These are phyloP conservation scores for Fusarium nurragi DNA, from an alignment of 2,329 filamentous ascomycete genomes.

Conservation along the genomic window DNA sequence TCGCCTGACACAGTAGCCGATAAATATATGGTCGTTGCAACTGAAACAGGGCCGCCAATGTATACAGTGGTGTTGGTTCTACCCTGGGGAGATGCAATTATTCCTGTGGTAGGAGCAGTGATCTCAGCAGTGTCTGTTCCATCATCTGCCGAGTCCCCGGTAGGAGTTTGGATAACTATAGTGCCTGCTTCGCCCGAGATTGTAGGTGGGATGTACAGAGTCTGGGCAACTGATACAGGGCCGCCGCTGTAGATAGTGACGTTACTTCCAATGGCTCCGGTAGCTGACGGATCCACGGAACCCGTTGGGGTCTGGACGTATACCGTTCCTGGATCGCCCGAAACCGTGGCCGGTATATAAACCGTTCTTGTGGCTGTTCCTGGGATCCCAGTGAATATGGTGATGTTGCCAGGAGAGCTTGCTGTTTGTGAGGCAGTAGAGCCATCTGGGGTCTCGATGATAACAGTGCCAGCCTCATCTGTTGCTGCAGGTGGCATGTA, in stretches of 20 bases:
- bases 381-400: not conserved
- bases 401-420: not conserved
- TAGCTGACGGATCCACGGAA: not conserved
- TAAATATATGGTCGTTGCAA: not conserved
- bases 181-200: not conserved
- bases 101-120: not conserved
- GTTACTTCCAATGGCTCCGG: not conserved
- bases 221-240: not conserved
- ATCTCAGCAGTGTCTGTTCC: not conserved
- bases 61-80: not conserved
- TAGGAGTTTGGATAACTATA: not conserved
- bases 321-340: not conserved
- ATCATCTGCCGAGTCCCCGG: not conserved
- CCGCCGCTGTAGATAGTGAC: not conserved
- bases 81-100: not conserved
- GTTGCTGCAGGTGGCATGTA: not conserved
- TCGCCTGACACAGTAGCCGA: conserved; percentile 3
- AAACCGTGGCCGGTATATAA: not conserved
- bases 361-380: conserved; percentile 2
- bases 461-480: not conserved
- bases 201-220: not conserved
- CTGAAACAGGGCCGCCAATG: not conserved
- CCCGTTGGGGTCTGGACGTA: conserved; percentile 4
- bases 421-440: not conserved
- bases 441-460: not conserved